Conservation (phyloP, 2,329 filamentous ascomycete genomes). For the Emericellopsis atlantica region DNA sequence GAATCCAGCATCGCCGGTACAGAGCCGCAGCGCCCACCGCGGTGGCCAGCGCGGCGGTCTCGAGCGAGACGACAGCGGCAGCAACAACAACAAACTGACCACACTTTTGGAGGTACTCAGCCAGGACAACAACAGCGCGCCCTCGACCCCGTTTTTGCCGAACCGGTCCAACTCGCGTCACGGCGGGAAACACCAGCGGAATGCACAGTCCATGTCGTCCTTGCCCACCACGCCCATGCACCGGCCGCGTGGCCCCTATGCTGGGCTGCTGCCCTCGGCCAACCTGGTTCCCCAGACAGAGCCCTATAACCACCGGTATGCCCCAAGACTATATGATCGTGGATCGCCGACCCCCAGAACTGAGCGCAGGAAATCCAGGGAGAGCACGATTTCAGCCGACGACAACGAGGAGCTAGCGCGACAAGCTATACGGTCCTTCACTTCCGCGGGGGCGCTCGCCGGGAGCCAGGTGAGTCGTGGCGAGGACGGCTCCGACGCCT, state of each 20-base stretch:
- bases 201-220: constrained; percentile 73
- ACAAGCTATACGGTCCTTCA: constrained; percentile 33
- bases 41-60: constrained; percentile 13
- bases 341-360: constrained; percentile 28
- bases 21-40: constrained; percentile 30
- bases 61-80: constrained; percentile 26
- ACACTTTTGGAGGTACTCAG: constrained; percentile 71
- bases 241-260: constrained; percentile 33
- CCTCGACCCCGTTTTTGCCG: constrained; percentile 50
- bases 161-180: constrained; percentile 32
- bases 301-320: constrained; percentile 31
- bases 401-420: constrained; percentile 45
- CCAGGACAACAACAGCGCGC: constrained; percentile 57
- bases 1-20: constrained; percentile 12
- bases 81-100: constrained; percentile 55
- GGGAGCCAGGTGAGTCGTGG: constrained; percentile 5
- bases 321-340: constrained; percentile 24
- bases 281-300: constrained; percentile 50
- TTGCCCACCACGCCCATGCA: constrained; percentile 63
- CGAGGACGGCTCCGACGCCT: constrained; percentile 36
- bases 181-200: constrained; percentile 50
- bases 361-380: constrained; percentile 54
- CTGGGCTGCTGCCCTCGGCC: constrained; percentile 46
- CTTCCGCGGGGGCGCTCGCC: constrained; percentile 13
- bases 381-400: constrained; percentile 71